phyloP scores from a whole-genome alignment of 441 rosid species.

The Breynia disticha region DNA sequence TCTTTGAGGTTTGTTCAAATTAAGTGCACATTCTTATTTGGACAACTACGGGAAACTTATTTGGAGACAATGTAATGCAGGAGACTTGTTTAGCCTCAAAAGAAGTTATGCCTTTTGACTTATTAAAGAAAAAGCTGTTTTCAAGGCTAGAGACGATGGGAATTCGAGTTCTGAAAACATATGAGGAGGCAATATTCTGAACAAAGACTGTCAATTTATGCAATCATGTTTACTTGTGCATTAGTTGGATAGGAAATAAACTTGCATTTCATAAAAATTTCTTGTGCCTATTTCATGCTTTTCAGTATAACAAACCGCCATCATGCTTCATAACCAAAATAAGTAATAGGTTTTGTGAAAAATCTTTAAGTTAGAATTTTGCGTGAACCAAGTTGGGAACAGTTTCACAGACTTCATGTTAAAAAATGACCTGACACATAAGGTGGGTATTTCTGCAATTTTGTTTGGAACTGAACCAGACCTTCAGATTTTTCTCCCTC shows the following conservation, averaged over 20 bases:
- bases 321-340: no score
- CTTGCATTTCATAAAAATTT: no score
- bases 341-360: no score
- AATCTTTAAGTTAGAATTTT: no score
- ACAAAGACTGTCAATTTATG: neutral
- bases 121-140: constrained; percentile 68
- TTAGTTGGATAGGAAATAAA: neutral
- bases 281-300: no score
- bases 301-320: no score
- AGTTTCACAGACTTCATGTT: no score
- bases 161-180: constrained; percentile 51
- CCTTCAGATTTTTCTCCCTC: no score
- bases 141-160: constrained; percentile 72
- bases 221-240: neutral
- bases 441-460: no score
- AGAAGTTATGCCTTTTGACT: constrained; percentile 79
- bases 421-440: no score
- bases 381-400: no score
- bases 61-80: constrained; percentile 32
- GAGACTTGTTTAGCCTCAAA: constrained; percentile 96
- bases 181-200: constrained; percentile 64
- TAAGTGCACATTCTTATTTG: neutral
- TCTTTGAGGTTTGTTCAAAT: constrained; percentile 64
- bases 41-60: constrained; percentile 13
- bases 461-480: no score